Base-by-base conservation (phyloP, 2,329 filamentous ascomycete genomes). In the Colletotrichum caudatum region DNA sequence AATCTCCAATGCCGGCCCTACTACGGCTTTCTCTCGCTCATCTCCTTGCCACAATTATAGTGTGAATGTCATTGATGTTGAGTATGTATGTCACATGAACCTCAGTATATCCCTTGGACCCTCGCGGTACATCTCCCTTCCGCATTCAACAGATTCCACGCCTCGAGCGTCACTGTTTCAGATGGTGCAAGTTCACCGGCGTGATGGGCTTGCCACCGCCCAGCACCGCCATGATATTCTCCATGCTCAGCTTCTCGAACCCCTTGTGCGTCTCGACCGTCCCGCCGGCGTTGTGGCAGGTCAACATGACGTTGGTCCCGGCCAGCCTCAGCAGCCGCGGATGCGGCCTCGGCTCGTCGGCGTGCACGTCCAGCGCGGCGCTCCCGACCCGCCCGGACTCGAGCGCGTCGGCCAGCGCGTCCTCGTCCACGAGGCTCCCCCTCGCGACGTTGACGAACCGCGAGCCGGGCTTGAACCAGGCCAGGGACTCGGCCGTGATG, bases 231-330 rank as follows among this genome's bases (percentile, higher is more conserved):
- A 91, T 82, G 61, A 93, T 85, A 77, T 93, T 93, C 76, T 88
- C 83, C 86, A 93, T 92, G 44, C 87, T 88, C 78, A 92, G 76
- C 78, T 88, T 85, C 82, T 93, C 91, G 74, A 92, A 92, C 5
- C 88, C 89, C n/a, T 87, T 78, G 75, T 90, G 89, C 72, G 90
- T 90, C 78, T 92, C 89, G 18, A 92, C 84, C 46, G 90, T 91
- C 4, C 90, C 89, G 0, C 90, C 90, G 1, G 90, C 91, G 74
- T 91, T 91, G 77, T 92, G 91, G 64, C 89, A 88, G n/a, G 91
- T 89, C 66, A 92, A 77, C 81, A 90, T 85, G 0, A 88, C 88
- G 72, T 84, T 85, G 8, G 77, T 76, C 0, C 77, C 78, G 0
- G 82, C 82, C 51, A 87, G 75, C 41, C 76, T 78, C 72, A 80